A percentile compares a stretch with the other conserved stretches of the same genome.
phyloP scores from a whole-genome alignment of 495 filamentous ascomycete species.

The Penicillium lagena region DNA sequence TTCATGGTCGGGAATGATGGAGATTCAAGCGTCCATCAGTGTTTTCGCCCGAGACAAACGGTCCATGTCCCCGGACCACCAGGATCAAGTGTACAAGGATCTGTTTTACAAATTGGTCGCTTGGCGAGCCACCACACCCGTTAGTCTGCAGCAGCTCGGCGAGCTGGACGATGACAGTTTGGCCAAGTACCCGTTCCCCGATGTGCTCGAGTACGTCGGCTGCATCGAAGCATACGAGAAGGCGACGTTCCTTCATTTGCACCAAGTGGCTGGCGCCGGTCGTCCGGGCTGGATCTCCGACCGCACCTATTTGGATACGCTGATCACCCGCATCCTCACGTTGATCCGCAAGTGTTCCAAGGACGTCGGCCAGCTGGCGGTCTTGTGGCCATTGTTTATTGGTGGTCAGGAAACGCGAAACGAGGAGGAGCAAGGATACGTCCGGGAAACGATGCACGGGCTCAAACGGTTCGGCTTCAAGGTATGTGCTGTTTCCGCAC shows the following conservation, averaged over 20 bases:
- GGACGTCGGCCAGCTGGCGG: constrained; percentile 30
- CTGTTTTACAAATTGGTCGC: constrained; percentile 24
- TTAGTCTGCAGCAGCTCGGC: constrained; percentile 22
- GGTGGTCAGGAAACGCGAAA: constrained; percentile 32
- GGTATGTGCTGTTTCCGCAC: constrained; percentile 5
- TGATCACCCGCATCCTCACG: constrained; percentile 26
- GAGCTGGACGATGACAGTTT: constrained; percentile 29
- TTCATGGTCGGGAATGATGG: constrained; percentile 36
- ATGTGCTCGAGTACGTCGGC: constrained; percentile 31
- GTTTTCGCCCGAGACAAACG: constrained; percentile 31
- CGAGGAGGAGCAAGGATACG: constrained; percentile 25
- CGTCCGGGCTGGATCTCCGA: constrained; percentile 24
- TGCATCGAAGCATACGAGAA: constrained; percentile 39
- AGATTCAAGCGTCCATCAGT: constrained; percentile 32
- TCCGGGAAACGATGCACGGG: constrained; percentile 30
- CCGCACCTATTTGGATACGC: constrained; percentile 21
- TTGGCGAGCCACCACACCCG: constrained; percentile 29
- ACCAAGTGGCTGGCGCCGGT: constrained; percentile 28
- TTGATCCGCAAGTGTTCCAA: constrained; percentile 30
- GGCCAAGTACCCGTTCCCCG: constrained; percentile 19
- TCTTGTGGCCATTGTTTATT: constrained; percentile 33
- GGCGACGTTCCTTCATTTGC: constrained; percentile 30
- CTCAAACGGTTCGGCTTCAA: constrained; percentile 33
- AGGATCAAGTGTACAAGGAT: constrained; percentile 28
- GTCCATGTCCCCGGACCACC: constrained; percentile 25